Percentiles rank a stretch among this genome's conserved stretches.
phyloP scores from a whole-genome alignment of 1,139 yeast genomes.

The Protomyces lactucae-debilis region DNA sequence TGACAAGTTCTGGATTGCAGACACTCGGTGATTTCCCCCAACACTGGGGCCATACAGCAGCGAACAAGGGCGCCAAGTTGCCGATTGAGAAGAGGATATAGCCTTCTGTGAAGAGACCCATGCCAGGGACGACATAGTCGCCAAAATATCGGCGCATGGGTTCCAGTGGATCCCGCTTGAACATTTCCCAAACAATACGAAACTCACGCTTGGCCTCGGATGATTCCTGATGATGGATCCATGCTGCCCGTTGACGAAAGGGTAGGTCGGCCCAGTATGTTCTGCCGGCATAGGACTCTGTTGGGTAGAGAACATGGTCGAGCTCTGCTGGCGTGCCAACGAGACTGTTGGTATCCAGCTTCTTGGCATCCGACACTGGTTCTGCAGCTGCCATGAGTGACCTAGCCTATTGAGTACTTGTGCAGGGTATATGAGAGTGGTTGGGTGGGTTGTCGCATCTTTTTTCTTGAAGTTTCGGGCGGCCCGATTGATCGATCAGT shows the following conservation, averaged over 20 bases:
- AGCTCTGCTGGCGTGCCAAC: conserved; percentile 6
- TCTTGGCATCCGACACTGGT: too few relatives aligned
- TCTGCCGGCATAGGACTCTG: conserved; percentile 35
- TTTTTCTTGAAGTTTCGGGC: too few relatives aligned
- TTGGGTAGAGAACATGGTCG: conserved; percentile 21
- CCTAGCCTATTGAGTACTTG: too few relatives aligned
- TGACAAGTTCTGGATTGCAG: conserved; percentile 40
- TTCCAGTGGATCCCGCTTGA: conserved; percentile 39
- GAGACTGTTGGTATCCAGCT: background rate
- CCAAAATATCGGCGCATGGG: conserved; percentile 41
- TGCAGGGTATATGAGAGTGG: too few relatives aligned
- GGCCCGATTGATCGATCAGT: too few relatives aligned
- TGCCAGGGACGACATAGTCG: conserved; percentile 41
- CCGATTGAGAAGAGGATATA: conserved; percentile 43
- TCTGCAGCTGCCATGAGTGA: too few relatives aligned
- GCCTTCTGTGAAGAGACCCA: conserved; percentile 42
- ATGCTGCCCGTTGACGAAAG: conserved; percentile 35
- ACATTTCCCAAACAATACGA: conserved; percentile 35
- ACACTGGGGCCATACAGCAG: conserved; percentile 42
- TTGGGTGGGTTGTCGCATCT: too few relatives aligned
- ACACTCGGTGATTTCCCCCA: conserved; percentile 37
- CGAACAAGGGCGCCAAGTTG: conserved; percentile 38
- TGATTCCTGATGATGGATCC: conserved; percentile 37
- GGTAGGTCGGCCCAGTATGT: conserved; percentile 44
- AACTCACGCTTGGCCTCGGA: conserved; percentile 38